Conservation (phyloP, 352 stramenopile genomes). For the Thalassiosira mediterranea region DNA sequence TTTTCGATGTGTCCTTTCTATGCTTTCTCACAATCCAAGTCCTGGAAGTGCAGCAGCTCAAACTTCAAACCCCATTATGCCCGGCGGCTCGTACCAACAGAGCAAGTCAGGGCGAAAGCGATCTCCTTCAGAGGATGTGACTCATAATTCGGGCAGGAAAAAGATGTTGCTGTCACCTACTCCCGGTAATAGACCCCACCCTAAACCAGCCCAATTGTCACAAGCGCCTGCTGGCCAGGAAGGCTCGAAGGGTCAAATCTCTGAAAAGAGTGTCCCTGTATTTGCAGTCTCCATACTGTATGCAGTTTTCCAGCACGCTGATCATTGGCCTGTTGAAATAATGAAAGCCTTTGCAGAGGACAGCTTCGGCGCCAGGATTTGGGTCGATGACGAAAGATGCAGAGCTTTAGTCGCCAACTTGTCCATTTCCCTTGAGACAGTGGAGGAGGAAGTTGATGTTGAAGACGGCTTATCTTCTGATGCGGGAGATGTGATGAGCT, state of each 20-base stretch:
- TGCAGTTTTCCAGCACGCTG: slow-evolving; percentile 55
- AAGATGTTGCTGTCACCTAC: slow-evolving; percentile 25
- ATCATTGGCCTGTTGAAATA: slow-evolving; percentile 73
- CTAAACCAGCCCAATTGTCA: slow-evolving; percentile 9
- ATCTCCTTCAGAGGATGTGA: slow-evolving; percentile 38
- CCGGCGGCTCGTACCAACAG: slow-evolving; percentile 1
- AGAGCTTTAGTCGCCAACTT: slow-evolving; percentile 70
- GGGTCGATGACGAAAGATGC: slow-evolving; percentile 70
- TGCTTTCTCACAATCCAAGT: slow-evolving; percentile 20
- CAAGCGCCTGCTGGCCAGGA: neutral
- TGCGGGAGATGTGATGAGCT: slow-evolving; percentile 39
- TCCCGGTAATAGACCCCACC: slow-evolving; percentile 6
- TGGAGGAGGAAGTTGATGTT: neutral
- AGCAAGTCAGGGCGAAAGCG: slow-evolving; percentile 36
- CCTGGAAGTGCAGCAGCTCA: neutral
- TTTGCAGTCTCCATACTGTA: slow-evolving; percentile 69
- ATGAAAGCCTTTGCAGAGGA: slow-evolving; percentile 74
- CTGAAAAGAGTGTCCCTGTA: slow-evolving; percentile 26
- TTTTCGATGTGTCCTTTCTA: slow-evolving; percentile 28
- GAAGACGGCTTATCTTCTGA: slow-evolving; percentile 11
- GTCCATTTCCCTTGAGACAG: slow-evolving; percentile 27
- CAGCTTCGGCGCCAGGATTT: slow-evolving; percentile 67
- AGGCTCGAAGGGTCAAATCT: slow-evolving; percentile 11
- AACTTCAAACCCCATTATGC: neutral
- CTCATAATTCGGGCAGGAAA: slow-evolving; percentile 14